A percentile compares a stretch with the other conserved stretches of the same genome.
phyloP scores from a whole-genome alignment of 1,284 basidiomycete genomes.

The Ceratobasidium sp. region DNA sequence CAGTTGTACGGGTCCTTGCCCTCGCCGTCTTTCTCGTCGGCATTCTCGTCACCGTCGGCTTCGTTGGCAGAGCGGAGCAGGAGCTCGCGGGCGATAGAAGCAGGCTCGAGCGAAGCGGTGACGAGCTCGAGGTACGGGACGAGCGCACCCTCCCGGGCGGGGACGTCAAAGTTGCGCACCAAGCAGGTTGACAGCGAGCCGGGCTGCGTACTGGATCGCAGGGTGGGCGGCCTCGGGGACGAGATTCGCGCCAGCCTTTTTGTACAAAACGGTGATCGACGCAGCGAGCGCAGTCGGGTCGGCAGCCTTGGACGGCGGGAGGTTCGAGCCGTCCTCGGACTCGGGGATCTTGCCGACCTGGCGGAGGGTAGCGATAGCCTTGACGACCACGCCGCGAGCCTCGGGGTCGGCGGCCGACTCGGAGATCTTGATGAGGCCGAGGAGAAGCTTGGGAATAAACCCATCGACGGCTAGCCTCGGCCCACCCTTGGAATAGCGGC shows the following conservation, averaged over 20 bases:
- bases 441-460: constrained; percentile 95
- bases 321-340: no score
- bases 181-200: constrained; percentile 86
- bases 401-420: constrained; percentile 94
- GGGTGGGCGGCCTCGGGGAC: constrained; percentile 56
- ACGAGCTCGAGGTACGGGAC: constrained; percentile 82
- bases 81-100: constrained; percentile 55
- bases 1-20: constrained; percentile 98
- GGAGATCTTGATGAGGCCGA: constrained; percentile 94
- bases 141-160: constrained; percentile 84
- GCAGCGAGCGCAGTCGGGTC: constrained; percentile 76
- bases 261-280: constrained; percentile 82
- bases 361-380: constrained; percentile 81
- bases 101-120: constrained; percentile 73
- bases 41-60: constrained; percentile 61
- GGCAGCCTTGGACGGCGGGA: constrained; percentile 54
- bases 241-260: constrained; percentile 76
- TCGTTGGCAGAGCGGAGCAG: no score
- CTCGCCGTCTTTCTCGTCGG: constrained; percentile 91
- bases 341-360: no score
- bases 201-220: constrained; percentile 78
- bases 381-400: constrained; percentile 89
- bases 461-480: constrained; percentile 1
- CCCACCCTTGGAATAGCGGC: constrained; percentile 20
- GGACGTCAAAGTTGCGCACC: constrained; percentile 61